Evolutionary conservation across 169 alveolate genomes (phyloP), one percentile per base, ranked within the genome.

Genomic region (Eimeria sp.): DNA sequence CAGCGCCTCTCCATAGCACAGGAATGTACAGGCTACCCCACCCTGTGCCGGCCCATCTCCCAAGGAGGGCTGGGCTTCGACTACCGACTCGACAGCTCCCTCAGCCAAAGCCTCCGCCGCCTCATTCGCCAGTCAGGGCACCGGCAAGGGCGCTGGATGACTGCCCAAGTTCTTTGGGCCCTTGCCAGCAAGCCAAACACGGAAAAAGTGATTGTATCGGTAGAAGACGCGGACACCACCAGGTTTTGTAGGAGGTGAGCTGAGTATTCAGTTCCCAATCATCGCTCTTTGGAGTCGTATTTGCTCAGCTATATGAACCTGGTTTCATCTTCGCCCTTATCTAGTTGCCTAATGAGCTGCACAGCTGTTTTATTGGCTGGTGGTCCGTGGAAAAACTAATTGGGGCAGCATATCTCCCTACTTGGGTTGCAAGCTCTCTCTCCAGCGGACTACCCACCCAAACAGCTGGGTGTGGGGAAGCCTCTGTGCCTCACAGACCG

Each of bases 31-130:
- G 99, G 99, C 80, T 97, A 97, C 98, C 99, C 99, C 47, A 98
- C 98, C 30, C 97, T 98, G 25, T 98, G 99, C 94, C 82, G 99
- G 54, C 97, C 98, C 4, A 95, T 98, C 27, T 97, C 97, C 76
- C 98, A 98, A 76, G 99, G 99, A 25, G 99, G 99, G 18, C 95
- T 98, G 49, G 99, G 99, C 49, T 99, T 99, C 96, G 99, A 98
- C 95, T 98, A 94, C 88, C 97, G 99, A 82, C 97, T 98, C 78
- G 98, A 97, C 84, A 98, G 98, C 99, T 97, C 98, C n/a, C 84
- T 87, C 72, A 84, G 61, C 58, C 96, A 92, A 63, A 58, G 61
- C 43, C 67, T 92, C 78, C 91, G 96, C 91, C 82, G 75, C 86
- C 96, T 76, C 58, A 83, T 92, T 49, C 65, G 89, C 72, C 96